Evolutionary conservation across 768 basidiomycete species (phyloP), one percentile per base, ranked within the genome.

Genomic region (Russula foetens): DNA sequence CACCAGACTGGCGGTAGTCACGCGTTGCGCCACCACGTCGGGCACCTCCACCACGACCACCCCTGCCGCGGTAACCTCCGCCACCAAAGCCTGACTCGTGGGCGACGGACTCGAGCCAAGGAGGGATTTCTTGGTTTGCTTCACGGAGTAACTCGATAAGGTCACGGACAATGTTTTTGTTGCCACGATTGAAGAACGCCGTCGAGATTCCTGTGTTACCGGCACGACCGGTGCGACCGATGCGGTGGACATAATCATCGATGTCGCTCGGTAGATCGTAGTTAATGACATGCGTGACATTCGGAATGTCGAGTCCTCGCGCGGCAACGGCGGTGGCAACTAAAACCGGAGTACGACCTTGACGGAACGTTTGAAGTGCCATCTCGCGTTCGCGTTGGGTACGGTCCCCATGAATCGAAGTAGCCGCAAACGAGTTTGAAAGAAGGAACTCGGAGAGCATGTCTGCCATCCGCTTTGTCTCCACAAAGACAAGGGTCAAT

Each of bases 401-500:
- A 66, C 97, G 88, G 71, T 99, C 97, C 50, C 97, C 97, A 72
- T 99, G 97, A 63, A 98, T 99, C 45, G 94, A 97, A 1, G 96
- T 98, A 14, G 97, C 93, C 29, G 87, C 85, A 63, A 97, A 82
- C 69, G 81, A 75, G 75, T 92, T 87, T 58, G 75, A 71, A 76
- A 91, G 84, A 67, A 99, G 79, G 81, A 95, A 99, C 71, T 97
- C 97, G 70, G 93, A 97, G 14, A 99, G 81, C 85, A 90, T 90
- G 69, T 99, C 97, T 31, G 97, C 97, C 94, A 98, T 98, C 65
- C 96, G 84, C 79, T 99, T 99, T 58, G 97, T 99, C 82, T 99
- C 97, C 63, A 98, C 96, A 73, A 99, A 99, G 68, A 99, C 86
- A 53, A 99, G 85, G 19, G 94, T 93, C 29, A 98, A 79, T 35